Base-by-base conservation (phyloP, 2,329 filamentous ascomycete species). In the Hortaea sp. region DNA sequence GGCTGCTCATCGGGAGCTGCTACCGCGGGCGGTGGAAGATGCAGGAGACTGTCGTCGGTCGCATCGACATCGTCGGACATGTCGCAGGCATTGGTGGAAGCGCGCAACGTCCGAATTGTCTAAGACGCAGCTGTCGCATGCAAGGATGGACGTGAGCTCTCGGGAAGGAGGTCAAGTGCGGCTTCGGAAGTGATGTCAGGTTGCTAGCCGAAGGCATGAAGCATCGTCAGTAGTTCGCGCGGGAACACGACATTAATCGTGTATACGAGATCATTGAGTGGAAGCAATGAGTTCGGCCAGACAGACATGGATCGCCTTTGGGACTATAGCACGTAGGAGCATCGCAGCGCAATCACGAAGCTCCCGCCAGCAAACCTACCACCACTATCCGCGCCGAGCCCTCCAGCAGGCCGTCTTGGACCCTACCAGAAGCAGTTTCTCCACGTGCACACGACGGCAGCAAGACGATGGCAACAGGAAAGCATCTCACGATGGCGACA, bases 1-100 rank as follows among this genome's bases (percentile, higher is more conserved):
- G 41, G 38, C 32, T 35, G 27, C 2, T 42, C 27, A 7, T 48
- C 43, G 40, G 41, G 31, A n/a, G 44, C 39, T 39, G 51, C 44
- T 44, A 53, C 44, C 35, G 42, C 34, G 37, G 46, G 46, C 40
- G 43, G 45, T 41, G 48, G 46, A 42, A 48, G 48, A 34, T 45
- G 42, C 11, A 42, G 30, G 11, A 7, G 38, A 45, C 51, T 45
- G 41, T 42, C 43, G 9, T 55, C 56, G 46, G 52, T 58, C 49
- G 58, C 57, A 53, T 55, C 55, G 50, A 49, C 53, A 43, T 55
- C 57, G 51, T 57, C 59, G 55, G 63, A 63, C 63, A 68, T 64
- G 60, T 59, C 56, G 62, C 60, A 56, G 56, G 58, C 53, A 65
- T 64, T 43, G 52, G 57, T 41, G 10, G 20, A 13, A 39, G 13